phyloP scores from a whole-genome alignment of 108 stramenopile genomes.

The Fragilariopsis cylindrus region DNA sequence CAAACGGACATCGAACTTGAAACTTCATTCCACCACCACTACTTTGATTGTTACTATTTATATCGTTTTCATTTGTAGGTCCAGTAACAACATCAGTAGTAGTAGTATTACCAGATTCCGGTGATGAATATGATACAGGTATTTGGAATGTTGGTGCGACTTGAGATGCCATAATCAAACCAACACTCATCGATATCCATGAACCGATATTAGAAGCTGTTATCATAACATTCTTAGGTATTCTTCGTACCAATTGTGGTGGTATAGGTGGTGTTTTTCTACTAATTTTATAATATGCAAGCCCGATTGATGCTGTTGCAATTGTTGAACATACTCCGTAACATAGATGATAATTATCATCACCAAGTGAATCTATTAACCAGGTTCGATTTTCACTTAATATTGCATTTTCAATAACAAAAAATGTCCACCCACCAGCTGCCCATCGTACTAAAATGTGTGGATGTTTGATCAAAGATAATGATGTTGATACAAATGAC shows the following conservation, averaged over 20 bases:
- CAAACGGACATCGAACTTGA: constrained; percentile 92
- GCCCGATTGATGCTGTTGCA: constrained; percentile 76
- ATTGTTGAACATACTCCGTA: constrained; percentile 80
- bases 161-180: constrained; percentile 74
- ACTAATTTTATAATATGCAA: constrained; percentile 61
- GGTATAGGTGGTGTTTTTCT: constrained; percentile 32
- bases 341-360: constrained; percentile 68
- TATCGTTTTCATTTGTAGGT: constrained; percentile 6
- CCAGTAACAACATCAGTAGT: too few relatives aligned
- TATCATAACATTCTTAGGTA: background rate
- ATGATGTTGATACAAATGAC: too few relatives aligned
- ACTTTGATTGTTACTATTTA: background rate
- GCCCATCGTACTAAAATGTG: constrained; percentile 66
- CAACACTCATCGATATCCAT: constrained; percentile 50
- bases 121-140: constrained; percentile 52
- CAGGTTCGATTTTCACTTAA: constrained; percentile 87
- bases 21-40: constrained; percentile 30
- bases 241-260: constrained; percentile 25
- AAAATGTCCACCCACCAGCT: constrained; percentile 76
- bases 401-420: constrained; percentile 82
- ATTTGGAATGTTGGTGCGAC: constrained; percentile 80
- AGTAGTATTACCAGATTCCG: background rate
- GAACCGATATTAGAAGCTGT: constrained; percentile 28
- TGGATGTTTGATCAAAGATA: background rate
- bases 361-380: constrained; percentile 66